Evolutionary conservation across 2,329 filamentous ascomycete species (phyloP), one percentile per base, ranked within the genome.

Genomic region (Penicillium sumatraense): DNA sequence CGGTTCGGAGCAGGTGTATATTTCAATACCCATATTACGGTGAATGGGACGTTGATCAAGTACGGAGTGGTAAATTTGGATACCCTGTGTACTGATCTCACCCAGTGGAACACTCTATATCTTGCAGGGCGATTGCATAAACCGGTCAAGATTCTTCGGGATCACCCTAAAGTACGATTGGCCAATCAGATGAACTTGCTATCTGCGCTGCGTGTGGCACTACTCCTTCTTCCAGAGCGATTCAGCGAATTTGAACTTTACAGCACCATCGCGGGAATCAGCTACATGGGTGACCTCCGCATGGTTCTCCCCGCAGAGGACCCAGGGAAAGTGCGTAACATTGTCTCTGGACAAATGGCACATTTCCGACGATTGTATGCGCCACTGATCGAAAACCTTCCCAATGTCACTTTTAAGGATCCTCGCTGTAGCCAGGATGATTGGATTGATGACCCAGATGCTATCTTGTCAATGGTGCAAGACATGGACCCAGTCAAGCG

Each of bases 61-160:
- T 99, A 99, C 68, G 95, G 93, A 18, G 95, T 99, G 20, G 96
- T 97, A 40, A 96, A 96, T 68, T 84, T 98, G 62, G 88, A 96
- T 69, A 97, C 93, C 2, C 80, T 99, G 14, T 93, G 91, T 66
- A 83, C 82, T 38, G 95, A 99, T 71, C 83, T 99, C 21, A 89
- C 86, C 26, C 86, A 92, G 55, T 99, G 95, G 95, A 88, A 96
- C 59, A 96, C 91, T 0, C 81, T 99, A 23, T 99, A 99, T 74
- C 84, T 99, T n/a, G 95, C 96, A 5, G 95, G 95, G 3, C 89
- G 95, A 29, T 82, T 99, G 49, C 95, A 99, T 61, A 99, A 99
- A 73, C 95, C 95, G 1, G 95, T 96, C 75, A 98, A 99, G 79
- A 98, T 99, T 63, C 83, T 99, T 16, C 89, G 93, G 48, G 95